Evolutionary conservation across 1,139 yeast species (phyloP).

Genomic region (Kodamaea arcana): DNA sequence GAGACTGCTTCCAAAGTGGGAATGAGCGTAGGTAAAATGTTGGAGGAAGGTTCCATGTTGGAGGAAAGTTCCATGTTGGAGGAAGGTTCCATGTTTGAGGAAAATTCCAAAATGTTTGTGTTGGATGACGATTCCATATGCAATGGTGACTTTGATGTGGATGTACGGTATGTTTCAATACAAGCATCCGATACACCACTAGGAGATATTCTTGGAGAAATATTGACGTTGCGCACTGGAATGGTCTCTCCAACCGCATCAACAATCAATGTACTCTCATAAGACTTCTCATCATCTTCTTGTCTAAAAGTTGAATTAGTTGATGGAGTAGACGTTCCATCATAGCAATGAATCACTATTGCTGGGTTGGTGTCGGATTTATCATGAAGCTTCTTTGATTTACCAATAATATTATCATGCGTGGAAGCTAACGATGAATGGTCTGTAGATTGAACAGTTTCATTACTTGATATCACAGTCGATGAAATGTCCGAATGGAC

Average conservation of each 20-base stretch:
- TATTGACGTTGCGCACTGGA: not conserved
- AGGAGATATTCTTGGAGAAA: not conserved
- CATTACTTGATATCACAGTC: conserved; percentile 26
- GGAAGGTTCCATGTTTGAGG: no score
- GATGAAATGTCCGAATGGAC: conserved; percentile 27
- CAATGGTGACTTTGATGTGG: no score
- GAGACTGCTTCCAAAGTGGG: not conserved
- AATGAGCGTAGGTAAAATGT: no score
- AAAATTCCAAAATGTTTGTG: not conserved
- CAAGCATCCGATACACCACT: no score
- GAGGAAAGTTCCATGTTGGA: no score
- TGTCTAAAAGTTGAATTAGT: conserved; percentile 19
- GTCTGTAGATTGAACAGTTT: conserved; percentile 32
- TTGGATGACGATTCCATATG: no score
- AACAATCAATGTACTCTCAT: conserved; percentile 4
- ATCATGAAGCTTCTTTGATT: conserved; percentile 2
- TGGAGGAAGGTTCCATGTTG: no score
- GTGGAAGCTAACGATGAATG: conserved; percentile 28
- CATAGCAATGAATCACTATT: conserved; percentile 18
- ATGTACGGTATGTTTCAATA: no score
- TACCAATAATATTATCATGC: conserved; percentile 12
- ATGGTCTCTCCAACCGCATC: not conserved
- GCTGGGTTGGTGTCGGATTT: conserved; percentile 15
- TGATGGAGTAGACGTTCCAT: conserved; percentile 17
- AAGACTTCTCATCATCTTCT: conserved; percentile 11